Evolutionary conservation across 2,329 filamentous ascomycete species (phyloP).

Genomic region (Claviceps digitariae): DNA sequence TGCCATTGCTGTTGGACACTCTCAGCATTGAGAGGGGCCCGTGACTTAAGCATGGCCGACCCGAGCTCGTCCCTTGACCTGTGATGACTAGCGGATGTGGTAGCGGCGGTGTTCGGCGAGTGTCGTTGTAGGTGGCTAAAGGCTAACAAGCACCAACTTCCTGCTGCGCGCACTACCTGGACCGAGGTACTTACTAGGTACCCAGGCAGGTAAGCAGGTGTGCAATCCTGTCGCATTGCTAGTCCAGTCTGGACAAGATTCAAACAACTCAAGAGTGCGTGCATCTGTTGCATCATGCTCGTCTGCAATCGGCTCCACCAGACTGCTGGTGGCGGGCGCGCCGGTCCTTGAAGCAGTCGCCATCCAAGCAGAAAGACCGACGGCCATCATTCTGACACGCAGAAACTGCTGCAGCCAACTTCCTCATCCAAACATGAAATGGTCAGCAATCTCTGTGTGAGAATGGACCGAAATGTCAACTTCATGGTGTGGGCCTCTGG

Average conservation of each 20-base stretch:
- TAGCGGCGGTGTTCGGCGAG: neutral
- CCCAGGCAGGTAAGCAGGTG: neutral
- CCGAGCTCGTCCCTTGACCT: neutral
- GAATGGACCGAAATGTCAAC: neutral
- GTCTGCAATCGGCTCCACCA: neutral
- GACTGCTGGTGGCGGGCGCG: neutral
- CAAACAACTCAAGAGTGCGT: neutral
- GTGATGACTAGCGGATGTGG: neutral
- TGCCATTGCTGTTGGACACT: neutral
- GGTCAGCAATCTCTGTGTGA: neutral
- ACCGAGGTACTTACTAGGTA: neutral
- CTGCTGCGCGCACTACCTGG: neutral
- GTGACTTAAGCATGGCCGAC: neutral
- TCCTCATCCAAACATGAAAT: neutral
- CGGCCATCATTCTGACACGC: neutral
- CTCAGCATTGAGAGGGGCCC: neutral
- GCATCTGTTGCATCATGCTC: neutral
- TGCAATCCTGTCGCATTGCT: neutral
- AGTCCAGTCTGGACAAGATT: neutral
- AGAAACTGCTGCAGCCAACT: neutral
- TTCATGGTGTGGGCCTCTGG: conserved; percentile 3
- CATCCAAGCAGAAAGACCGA: conserved; percentile 1
- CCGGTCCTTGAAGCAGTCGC: neutral
- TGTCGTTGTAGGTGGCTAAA: neutral
- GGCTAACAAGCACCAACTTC: neutral